A percentile compares a stretch with the other conserved stretches of the same genome.
These are phyloP conservation scores for Phytophthora crassamura DNA, from an alignment of 352 stramenopile species.

Conservation along the genomic window DNA sequence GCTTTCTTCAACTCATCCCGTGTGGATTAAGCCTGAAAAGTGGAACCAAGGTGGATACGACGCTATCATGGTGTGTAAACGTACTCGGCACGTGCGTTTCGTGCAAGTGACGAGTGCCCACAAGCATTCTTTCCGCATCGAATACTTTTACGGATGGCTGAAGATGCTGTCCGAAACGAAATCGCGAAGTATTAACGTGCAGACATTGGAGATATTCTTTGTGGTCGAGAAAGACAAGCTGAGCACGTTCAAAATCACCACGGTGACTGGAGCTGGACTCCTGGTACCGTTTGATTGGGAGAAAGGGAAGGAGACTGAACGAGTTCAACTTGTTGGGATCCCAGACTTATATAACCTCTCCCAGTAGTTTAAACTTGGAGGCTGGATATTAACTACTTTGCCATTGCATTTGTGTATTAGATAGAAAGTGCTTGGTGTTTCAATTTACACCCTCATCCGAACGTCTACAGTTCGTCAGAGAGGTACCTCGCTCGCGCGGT, in stretches of 20 bases:
- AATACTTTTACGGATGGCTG: conserved; percentile 14
- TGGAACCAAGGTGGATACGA: conserved; percentile 26
- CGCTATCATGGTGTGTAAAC: conserved; percentile 24
- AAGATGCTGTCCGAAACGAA: background rate
- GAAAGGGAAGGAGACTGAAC: conserved; percentile 21
- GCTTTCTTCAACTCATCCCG: background rate
- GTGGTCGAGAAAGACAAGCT: conserved; percentile 7
- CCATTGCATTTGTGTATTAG: background rate
- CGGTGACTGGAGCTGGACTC: conserved; percentile 2
- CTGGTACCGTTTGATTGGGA: conserved; percentile 7
- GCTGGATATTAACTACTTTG: background rate
- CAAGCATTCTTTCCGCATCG: conserved; percentile 14
- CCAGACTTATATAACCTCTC: no score
- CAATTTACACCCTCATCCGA: background rate
- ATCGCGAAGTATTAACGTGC: conserved; percentile 3
- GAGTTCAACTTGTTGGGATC: background rate
- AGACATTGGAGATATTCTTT: conserved; percentile 20
- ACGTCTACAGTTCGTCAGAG: conserved; percentile 3
- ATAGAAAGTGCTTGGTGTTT: conserved; percentile 29
- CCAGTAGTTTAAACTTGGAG: no score
- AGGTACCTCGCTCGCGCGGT: conserved; percentile 23
- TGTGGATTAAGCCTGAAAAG: conserved; percentile 26
- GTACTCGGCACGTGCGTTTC: conserved; percentile 7
- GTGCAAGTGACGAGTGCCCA: conserved; percentile 18
- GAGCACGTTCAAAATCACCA: background rate